phyloP scores from a whole-genome alignment of 148 eudicot species.

The Simmondsia chinensis region DNA sequence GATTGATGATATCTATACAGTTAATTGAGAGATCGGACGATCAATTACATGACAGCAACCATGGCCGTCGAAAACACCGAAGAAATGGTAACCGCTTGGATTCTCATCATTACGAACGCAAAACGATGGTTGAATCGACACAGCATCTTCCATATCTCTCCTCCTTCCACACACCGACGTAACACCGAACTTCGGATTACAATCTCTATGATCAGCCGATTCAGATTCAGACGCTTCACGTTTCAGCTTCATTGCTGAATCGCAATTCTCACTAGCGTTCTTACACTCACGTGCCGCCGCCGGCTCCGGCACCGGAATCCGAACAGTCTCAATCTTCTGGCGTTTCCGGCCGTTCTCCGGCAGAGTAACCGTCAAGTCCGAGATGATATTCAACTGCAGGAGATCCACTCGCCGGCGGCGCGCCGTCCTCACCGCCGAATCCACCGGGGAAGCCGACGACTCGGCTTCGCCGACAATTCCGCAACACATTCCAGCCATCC shows the following conservation, averaged over 20 bases:
- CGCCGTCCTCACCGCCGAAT: constrained; percentile 30
- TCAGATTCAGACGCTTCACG: neutral
- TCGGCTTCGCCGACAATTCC: constrained; percentile 58
- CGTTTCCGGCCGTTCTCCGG: constrained; percentile 7
- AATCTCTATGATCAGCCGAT: neutral
- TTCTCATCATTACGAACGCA: neutral
- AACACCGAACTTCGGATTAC: constrained; percentile 41
- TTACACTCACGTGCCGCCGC: constrained; percentile 12
- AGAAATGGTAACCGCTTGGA: constrained; percentile 31
- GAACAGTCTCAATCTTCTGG: neutral
- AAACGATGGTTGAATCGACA: constrained; percentile 49
- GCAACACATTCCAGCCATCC: constrained; percentile 79
- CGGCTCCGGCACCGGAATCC: neutral
- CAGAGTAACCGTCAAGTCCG: constrained; percentile 9
- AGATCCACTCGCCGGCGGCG: constrained; percentile 45
- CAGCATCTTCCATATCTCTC: constrained; percentile 86
- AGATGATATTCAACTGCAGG: constrained; percentile 29
- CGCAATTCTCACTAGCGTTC: neutral
- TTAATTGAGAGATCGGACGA: neutral
- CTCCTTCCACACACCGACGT: constrained; percentile 71
- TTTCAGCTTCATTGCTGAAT: neutral
- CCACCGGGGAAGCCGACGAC: constrained; percentile 31
- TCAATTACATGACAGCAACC: constrained; percentile 38
- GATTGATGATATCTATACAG: neutral
- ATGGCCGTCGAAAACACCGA: constrained; percentile 43